A percentile compares a stretch with the other conserved stretches of the same genome.
Conservation (phyloP, 495 filamentous ascomycete genomes). For the Podospora fimiseda region DNA sequence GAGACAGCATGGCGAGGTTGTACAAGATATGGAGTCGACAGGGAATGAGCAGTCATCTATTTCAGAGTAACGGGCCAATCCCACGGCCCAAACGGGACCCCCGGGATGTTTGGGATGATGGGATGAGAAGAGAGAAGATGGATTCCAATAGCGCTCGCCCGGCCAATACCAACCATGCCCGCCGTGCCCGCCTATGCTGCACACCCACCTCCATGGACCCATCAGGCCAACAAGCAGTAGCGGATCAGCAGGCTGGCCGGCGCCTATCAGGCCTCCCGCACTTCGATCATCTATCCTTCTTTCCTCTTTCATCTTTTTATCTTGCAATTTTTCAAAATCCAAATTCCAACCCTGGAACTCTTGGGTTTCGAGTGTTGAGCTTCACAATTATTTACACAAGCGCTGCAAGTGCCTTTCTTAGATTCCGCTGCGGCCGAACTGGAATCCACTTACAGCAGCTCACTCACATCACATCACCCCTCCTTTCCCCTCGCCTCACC, state of each 20-base stretch:
- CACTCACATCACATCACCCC: slow-evolving; percentile 1
- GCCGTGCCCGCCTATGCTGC: background rate
- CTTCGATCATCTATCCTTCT: slow-evolving; percentile 1
- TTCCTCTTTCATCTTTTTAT: background rate
- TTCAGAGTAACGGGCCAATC: background rate
- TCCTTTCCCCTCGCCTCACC: background rate
- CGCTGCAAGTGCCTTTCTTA: background rate
- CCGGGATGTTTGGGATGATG: background rate
- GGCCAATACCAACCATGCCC: background rate
- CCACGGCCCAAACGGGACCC: background rate
- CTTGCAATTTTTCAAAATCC: background rate
- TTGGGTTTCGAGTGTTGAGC: background rate
- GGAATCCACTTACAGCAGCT: background rate
- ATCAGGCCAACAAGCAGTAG: background rate
- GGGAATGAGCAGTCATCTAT: background rate
- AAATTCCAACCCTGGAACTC: background rate
- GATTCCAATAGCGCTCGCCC: background rate
- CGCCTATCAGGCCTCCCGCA: background rate
- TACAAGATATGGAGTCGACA: background rate
- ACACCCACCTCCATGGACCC: background rate
- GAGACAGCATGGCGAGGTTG: background rate
- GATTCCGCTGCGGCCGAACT: background rate
- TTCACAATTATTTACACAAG: background rate
- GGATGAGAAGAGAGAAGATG: background rate
- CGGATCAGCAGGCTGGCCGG: background rate